A percentile compares a stretch with the other conserved stretches of the same genome.
These are phyloP conservation scores for Kwoniella shandongensis DNA, from an alignment of 768 basidiomycete genomes.

Conservation along the genomic window DNA sequence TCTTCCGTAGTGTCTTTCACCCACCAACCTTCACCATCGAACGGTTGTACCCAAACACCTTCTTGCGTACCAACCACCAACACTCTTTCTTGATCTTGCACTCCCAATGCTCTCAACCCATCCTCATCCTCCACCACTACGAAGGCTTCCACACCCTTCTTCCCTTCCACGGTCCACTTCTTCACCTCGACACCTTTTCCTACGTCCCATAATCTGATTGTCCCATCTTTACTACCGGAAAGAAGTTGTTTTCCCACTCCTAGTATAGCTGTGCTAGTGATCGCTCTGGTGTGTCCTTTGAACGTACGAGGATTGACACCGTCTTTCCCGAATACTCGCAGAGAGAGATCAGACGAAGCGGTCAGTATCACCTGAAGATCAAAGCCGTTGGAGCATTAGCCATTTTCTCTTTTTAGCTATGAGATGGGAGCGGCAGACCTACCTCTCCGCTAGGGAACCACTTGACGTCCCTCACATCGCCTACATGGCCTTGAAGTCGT, in stretches of 20 bases:
- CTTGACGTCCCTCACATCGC: conserved; percentile 50
- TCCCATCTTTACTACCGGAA: conserved; percentile 68
- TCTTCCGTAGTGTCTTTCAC: neutral
- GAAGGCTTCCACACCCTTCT: conserved; percentile 42
- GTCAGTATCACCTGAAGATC: conserved; percentile 64
- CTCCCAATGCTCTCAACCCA: conserved; percentile 12
- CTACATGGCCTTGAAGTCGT: conserved; percentile 53
- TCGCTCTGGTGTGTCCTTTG: conserved; percentile 65
- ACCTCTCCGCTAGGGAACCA: conserved; percentile 54
- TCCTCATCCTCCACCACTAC: conserved; percentile 27
- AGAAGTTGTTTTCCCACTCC: conserved; percentile 67
- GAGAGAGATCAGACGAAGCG: conserved; percentile 66
- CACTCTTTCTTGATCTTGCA: conserved; percentile 14
- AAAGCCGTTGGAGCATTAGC: neutral
- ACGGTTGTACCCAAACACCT: conserved; percentile 13
- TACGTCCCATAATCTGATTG: conserved; percentile 72
- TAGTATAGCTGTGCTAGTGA: conserved; percentile 67
- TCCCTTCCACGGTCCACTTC: conserved; percentile 57
- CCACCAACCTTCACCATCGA: conserved; percentile 11
- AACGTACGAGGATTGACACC: conserved; percentile 63
- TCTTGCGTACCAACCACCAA: conserved; percentile 24
- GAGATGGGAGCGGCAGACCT: conserved; percentile 16
- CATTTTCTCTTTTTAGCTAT: neutral
- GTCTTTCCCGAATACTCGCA: conserved; percentile 65
- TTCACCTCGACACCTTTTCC: conserved; percentile 59